A percentile compares a stretch with the other conserved stretches of the same genome.
Conservation (phyloP, 257 asterid genomes). For the Capsicum pubescens region DNA sequence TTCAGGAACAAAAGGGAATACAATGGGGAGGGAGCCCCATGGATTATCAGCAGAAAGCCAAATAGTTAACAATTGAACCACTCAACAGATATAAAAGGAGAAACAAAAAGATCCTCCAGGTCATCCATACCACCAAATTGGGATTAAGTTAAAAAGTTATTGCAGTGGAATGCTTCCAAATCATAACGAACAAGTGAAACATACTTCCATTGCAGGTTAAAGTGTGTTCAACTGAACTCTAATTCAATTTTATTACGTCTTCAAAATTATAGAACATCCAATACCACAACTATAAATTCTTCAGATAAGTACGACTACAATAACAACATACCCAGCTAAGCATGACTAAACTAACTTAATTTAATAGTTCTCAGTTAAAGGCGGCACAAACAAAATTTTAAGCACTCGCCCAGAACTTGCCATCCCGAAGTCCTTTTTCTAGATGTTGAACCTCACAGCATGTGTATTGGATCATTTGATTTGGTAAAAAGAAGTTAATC, state of each 20-base stretch:
- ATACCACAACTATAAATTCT: neutral
- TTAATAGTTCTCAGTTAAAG: neutral
- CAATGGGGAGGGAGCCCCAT: neutral
- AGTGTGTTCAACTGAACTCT: slow-evolving; percentile 2
- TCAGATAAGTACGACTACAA: neutral
- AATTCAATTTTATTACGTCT: neutral
- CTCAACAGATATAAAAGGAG: neutral
- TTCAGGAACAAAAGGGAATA: slow-evolving; percentile 15
- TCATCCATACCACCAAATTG: neutral
- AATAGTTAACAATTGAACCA: neutral
- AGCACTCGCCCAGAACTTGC: neutral
- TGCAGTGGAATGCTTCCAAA: slow-evolving; percentile 3
- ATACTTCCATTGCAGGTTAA: neutral
- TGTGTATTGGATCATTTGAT: neutral
- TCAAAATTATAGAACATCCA: slow-evolving; percentile 11
- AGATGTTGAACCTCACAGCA: neutral
- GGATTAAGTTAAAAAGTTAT: neutral
- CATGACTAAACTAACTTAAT: neutral
- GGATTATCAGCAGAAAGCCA: slow-evolving; percentile 12
- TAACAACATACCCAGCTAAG: neutral
- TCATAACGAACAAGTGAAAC: slow-evolving; percentile 3
- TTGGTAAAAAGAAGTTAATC: neutral
- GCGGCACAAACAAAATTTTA: neutral
- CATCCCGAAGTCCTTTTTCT: neutral
- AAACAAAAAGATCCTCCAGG: neutral